These are phyloP conservation scores for Metarhizium brunneum DNA, from an alignment of 2,329 filamentous ascomycete species.

Conservation along the genomic window DNA sequence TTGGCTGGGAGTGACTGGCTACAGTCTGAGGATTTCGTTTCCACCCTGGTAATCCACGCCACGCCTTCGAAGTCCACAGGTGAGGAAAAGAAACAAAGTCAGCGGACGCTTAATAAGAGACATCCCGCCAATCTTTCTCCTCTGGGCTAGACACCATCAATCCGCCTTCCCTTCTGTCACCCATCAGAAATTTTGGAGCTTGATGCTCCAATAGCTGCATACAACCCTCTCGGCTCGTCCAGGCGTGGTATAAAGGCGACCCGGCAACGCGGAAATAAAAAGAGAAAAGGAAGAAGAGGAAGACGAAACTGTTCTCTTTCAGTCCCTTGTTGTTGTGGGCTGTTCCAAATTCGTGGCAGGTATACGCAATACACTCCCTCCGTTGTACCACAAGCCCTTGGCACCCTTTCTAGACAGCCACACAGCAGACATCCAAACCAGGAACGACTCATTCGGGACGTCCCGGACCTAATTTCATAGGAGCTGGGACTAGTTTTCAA, in stretches of 20 bases:
- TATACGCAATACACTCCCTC: not conserved
- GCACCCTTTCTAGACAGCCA: not conserved
- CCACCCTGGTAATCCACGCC: slow-evolving; percentile 6
- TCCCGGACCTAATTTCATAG: not conserved
- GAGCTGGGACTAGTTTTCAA: not conserved
- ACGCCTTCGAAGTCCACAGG: slow-evolving; percentile 2
- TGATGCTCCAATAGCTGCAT: not conserved
- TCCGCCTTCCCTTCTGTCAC: not conserved
- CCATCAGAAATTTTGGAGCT: not conserved
- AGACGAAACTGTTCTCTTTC: not conserved
- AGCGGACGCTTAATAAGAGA: slow-evolving; percentile 5
- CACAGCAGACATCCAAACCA: not conserved
- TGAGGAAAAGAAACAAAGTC: slow-evolving; percentile 5
- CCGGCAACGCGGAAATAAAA: not conserved
- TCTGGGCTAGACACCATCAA: not conserved
- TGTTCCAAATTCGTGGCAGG: not conserved
- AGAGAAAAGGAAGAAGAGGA: not conserved
- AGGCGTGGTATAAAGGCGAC: not conserved
- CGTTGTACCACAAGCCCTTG: not conserved
- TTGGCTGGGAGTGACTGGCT: not conserved
- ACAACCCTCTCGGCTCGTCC: not conserved
- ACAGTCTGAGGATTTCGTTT: not conserved
- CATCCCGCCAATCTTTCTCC: not conserved
- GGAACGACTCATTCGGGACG: not conserved
- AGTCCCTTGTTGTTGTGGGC: not conserved